Percentiles rank a stretch among this genome's conserved stretches.
Evolutionary conservation across 805 yeast genomes (phyloP).

Genomic region (Yamadazyma paraphyllophila): DNA sequence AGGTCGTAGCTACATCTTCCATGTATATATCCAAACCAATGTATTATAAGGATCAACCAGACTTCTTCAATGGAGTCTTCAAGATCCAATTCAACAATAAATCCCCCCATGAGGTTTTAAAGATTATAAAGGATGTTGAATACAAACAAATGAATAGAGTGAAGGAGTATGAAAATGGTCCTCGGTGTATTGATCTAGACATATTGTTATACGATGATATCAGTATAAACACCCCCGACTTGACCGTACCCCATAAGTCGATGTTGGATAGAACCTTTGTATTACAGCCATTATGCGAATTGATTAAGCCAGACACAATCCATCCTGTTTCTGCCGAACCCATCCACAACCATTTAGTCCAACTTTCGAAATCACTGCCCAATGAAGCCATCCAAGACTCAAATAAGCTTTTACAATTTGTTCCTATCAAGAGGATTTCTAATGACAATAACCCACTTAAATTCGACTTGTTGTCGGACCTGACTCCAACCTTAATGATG

Average conservation of each 20-base stretch:
- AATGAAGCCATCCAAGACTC: conserved; percentile 51
- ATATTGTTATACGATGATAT: conserved; percentile 68
- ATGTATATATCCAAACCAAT: conserved; percentile 88
- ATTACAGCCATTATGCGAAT: conserved; percentile 80
- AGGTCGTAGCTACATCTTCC: conserved; percentile 64
- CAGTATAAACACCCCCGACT: conserved; percentile 52
- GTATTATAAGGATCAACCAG: conserved; percentile 79
- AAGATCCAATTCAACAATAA: conserved; percentile 56
- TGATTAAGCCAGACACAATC: conserved; percentile 58
- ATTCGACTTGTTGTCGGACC: conserved; percentile 46
- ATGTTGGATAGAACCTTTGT: conserved; percentile 92
- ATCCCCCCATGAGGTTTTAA: conserved; percentile 62
- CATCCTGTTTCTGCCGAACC: conserved; percentile 92
- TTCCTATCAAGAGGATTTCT: conserved; percentile 42
- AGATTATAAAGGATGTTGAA: conserved; percentile 70
- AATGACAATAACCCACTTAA: conserved; percentile 19
- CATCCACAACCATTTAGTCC: conserved; percentile 61
- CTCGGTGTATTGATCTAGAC: conserved; percentile 88
- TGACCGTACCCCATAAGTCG: conserved; percentile 81
- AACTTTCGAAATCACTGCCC: conserved; percentile 33
- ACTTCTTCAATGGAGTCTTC: conserved; percentile 81
- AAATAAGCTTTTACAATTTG: conserved; percentile 45
- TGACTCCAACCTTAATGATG: conserved; percentile 69
- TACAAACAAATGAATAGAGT: conserved; percentile 66
- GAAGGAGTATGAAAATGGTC: conserved; percentile 85